phyloP scores from a whole-genome alignment of 1,284 basidiomycete genomes.

The Cutaneotrichosporon cutaneum region DNA sequence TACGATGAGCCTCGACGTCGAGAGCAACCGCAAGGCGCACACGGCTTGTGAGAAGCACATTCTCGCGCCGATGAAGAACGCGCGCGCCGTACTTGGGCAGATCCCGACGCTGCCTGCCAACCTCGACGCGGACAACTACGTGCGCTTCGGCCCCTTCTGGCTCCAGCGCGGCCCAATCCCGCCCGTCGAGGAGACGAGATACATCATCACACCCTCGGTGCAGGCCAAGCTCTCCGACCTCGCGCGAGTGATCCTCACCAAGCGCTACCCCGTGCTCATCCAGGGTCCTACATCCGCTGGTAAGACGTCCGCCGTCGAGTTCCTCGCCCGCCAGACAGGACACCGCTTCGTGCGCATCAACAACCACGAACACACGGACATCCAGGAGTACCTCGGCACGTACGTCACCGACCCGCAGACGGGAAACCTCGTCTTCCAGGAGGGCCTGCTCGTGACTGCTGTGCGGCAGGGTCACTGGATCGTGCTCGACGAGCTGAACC shows the following conservation, averaged over 20 bases:
- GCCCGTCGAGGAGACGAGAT: constrained; percentile 63
- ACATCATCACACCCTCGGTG: constrained; percentile 96
- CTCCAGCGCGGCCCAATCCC: constrained; percentile 70
- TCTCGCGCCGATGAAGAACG: constrained; percentile 79
- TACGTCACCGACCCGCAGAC: constrained; percentile 91
- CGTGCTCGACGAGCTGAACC: constrained; percentile 94
- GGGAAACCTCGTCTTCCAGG: constrained; percentile 90
- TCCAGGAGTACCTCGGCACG: constrained; percentile 96
- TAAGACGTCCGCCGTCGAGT: constrained; percentile 96
- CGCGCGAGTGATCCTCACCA: constrained; percentile 83
- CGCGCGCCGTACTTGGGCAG: constrained; percentile 68
- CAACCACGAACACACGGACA: constrained; percentile 99
- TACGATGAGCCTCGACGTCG: constrained; percentile 84
- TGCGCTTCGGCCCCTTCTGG: constrained; percentile 92
- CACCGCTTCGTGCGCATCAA: constrained; percentile 98
- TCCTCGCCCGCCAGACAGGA: constrained; percentile 87
- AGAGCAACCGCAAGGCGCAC: constrained; percentile 70
- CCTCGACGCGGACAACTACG: constrained; percentile 60
- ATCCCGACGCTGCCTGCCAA: constrained; percentile 63
- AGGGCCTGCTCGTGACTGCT: constrained; percentile 90
- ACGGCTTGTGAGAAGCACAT: constrained; percentile 73
- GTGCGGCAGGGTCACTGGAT: constrained; percentile 95
- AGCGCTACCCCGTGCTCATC: constrained; percentile 90
- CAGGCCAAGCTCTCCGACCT: constrained; percentile 90
- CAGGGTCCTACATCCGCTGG: constrained; percentile 98